These are phyloP conservation scores for Chrysophaeum taylorii DNA, from an alignment of 352 stramenopile genomes.

Conservation along the genomic window DNA sequence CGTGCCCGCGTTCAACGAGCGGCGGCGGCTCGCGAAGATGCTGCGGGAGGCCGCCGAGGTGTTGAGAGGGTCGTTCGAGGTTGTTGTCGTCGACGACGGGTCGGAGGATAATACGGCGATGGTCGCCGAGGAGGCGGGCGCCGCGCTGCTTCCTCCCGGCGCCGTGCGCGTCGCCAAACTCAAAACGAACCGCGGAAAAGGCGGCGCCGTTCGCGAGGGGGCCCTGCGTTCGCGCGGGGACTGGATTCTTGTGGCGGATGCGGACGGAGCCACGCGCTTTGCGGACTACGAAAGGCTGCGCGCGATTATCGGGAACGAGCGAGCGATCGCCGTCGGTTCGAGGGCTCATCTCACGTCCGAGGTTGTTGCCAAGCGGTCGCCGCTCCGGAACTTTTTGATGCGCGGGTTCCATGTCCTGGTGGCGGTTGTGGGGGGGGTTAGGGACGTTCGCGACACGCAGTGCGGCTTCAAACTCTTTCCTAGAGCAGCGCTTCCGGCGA, in stretches of 20 bases:
- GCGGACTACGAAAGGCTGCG: conserved; percentile 49
- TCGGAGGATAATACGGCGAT: conserved; percentile 59
- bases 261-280: conserved; percentile 71
- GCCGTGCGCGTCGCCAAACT: conserved; percentile 58
- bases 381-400: conserved; percentile 70
- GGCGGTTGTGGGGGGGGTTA: conserved; percentile 56
- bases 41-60: conserved; percentile 51
- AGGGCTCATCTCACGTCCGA: conserved; percentile 54
- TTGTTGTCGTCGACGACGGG: conserved; percentile 76
- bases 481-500: conserved; percentile 55
- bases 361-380: conserved; percentile 39
- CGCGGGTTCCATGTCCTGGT: conserved; percentile 72
- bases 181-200: conserved; percentile 70
- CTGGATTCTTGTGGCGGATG: conserved; percentile 65
- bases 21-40: conserved; percentile 62
- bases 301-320: not conserved
- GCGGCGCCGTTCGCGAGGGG: conserved; percentile 66
- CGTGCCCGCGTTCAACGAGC: conserved; percentile 72
- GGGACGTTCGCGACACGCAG: conserved; percentile 69
- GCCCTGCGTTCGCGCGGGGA: conserved; percentile 57
- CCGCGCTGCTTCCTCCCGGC: not conserved
- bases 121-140: conserved; percentile 32
- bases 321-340: conserved; percentile 66
- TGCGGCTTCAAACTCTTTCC: conserved; percentile 80
- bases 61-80: conserved; percentile 39